Evolutionary conservation across 345 rosid genomes (phyloP), one percentile per base, ranked within the genome.

Genomic region (Salix purpurea): DNA sequence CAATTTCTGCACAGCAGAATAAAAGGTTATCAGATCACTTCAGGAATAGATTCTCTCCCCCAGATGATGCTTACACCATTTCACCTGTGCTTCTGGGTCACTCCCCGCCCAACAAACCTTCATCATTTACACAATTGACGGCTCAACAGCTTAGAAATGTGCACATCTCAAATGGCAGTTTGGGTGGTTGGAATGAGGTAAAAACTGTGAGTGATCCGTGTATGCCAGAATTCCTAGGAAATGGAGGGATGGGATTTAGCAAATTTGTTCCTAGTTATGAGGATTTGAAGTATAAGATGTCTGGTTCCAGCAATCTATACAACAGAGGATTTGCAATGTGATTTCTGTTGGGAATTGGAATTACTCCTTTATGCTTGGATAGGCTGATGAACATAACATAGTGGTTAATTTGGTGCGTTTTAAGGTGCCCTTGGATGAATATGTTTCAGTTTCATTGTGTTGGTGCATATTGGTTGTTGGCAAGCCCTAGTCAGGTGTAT

Each of bases 291-390:
- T 81, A 56, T 83, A 79, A 82, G 65, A 79, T 80, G 77, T 70
- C 90, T 24, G 52, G 78, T 79, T 81, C 88, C 34, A 76, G 88
- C 78, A 84, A 85, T 81, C 60, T 79, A 68, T 84, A 85, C 68
- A 84, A 76, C 79, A 84, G 85, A 79, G 84, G 86, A 52, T 88
- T 85, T 79, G 88, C 86, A 44, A 78, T 81, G 86, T 85, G 82
- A 88, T 67, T 69, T 58, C 26, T 68, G 48, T 50, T 64, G 65
- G 40, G 40, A 32, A 66, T 44, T 69, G 73, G 69, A 71, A 13
- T 48, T 48, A 54, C 36, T 76, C 2, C 52, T 67, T 61, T 48
- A 68, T 68, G 12, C 78, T 69, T 60, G 73, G 37, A 28, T 74
- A 23, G 67, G 24, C 34, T 24, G 36, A 58, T 37, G 67, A 60